Evolutionary conservation across 768 basidiomycete genomes (phyloP), one percentile per base, ranked within the genome.

Genomic region (Boletus rubescentipes): DNA sequence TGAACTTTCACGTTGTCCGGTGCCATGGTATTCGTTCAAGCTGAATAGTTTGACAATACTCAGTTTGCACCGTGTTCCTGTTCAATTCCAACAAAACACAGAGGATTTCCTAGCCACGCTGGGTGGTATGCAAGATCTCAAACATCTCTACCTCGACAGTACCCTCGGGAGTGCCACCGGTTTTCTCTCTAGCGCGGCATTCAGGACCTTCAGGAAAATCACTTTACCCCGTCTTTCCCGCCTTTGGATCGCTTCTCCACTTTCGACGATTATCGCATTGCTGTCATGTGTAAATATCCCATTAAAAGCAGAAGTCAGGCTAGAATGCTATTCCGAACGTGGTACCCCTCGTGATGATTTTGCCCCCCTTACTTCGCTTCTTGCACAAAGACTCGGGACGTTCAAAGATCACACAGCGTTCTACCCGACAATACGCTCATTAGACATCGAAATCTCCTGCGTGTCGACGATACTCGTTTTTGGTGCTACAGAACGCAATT

Each of bases 71-170:
- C 21, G 63, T 40, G 40, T 70, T 4, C 50, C 67, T 21, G 18
- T 8, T 7, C 35, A 47, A 8, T 49, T 61, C n/a, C 67, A 65
- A 16, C 71, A 71, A 2, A 58, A 64, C 12, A 61, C 62, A 21
- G 47, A 45, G 8, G 68, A 73, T 32, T 58, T 80, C n/a, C 46
- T 74, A 9, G 50, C 64, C 18, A 63, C 63, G 9, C 66, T 79
- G 5, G 45, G 61, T 16, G 54, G 63, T 34, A 74, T 74, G 72
- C 73, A 70, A 9, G 15, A 55, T 37, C 62, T 78, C 3, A 65
- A 62, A 45, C 57, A 59, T 14, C 66, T 78, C 2, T 61, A 67
- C 44, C 62, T 79, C 16, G 61, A 70, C 14, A 37, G 67, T 46
- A 61, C 64, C 16, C 60, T 77, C 8, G 66, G 70, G 7, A 58